Evolutionary conservation across 116 monocot species (phyloP), one percentile per base, ranked within the genome.

Genomic region (Dioscorea cayenensis): DNA sequence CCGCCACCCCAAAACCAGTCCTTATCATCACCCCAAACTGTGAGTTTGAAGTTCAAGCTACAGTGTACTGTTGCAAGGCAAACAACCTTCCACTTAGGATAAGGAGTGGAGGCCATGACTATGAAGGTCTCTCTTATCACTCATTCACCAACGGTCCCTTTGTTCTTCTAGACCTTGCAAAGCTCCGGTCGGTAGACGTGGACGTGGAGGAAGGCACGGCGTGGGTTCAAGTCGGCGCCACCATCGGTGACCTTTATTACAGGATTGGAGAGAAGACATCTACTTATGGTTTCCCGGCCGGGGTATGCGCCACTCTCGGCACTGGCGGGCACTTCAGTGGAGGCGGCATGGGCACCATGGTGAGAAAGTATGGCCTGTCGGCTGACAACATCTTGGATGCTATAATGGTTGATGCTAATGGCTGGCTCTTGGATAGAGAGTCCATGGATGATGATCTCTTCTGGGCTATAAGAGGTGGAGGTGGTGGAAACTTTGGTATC

Each of bases 391-490:
- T 78, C 28, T 8, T 83, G 18, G 78, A 83, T 16, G 83, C 83
- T 21, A 18, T 62, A 64, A 22, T 81, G 1, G 64, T 81, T 37
- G 77, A 81, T 36, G 76, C 64, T 6, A 68, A 74, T 28, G 83
- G 78, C 10, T 61, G 63, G 55, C 4, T 78, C 29, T 51, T 83
- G n/a, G 62, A 78, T 29, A 71, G 70, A 18, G 71, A 48, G 18
- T 43, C 75, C 38, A 74, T 78, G 83, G 83, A 78, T 2, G 82
- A 82, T 36, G 74, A 74, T 37, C 66, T 74, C 11, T 74, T 74
- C 74, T 74, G 74, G 74, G 66, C 74, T 9, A 74, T 82, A n/a
- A 66, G 82, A 51, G 82, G 82, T 12, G 82, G 82, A 5, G 82
- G 82, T 16, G 74, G 69, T 11, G 82, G 60, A n/a, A 82, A 78